These are phyloP conservation scores for Botrytis hyacinthi DNA, from an alignment of 2,329 filamentous ascomycete genomes.

Conservation along the genomic window DNA sequence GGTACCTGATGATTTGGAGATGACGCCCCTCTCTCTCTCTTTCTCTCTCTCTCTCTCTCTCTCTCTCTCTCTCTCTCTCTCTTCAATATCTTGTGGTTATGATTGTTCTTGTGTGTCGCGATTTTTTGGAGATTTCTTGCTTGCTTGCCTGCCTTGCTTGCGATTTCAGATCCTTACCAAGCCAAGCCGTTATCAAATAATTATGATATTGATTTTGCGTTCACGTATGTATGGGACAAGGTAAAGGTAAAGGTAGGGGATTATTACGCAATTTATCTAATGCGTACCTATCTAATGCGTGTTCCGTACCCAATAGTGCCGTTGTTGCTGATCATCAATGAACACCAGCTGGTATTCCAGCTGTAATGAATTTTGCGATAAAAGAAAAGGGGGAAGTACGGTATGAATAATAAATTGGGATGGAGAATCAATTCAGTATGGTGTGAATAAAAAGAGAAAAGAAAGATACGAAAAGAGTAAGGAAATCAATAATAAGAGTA, in stretches of 20 bases:
- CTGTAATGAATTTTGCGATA: background rate
- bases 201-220: background rate
- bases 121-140: background rate
- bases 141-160: background rate
- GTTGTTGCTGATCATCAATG: background rate
- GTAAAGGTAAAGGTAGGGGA: background rate
- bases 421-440: background rate
- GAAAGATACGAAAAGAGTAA: background rate
- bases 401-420: background rate
- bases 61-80: too few relatives aligned
- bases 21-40: background rate
- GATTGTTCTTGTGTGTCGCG: background rate
- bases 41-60: too few relatives aligned
- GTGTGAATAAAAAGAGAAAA: background rate
- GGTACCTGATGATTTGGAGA: background rate
- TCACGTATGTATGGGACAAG: too few relatives aligned
- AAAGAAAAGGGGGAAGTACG: background rate
- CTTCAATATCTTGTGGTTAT: background rate
- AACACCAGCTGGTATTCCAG: background rate
- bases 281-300: background rate
- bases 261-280: background rate
- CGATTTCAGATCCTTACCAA: conserved; percentile 15
- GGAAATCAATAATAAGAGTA: background rate
- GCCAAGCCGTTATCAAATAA: background rate
- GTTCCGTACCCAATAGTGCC: background rate